These are phyloP conservation scores for Linnemannia exigua DNA, from an alignment of 192 early-diverging fungal species.

Conservation along the genomic window DNA sequence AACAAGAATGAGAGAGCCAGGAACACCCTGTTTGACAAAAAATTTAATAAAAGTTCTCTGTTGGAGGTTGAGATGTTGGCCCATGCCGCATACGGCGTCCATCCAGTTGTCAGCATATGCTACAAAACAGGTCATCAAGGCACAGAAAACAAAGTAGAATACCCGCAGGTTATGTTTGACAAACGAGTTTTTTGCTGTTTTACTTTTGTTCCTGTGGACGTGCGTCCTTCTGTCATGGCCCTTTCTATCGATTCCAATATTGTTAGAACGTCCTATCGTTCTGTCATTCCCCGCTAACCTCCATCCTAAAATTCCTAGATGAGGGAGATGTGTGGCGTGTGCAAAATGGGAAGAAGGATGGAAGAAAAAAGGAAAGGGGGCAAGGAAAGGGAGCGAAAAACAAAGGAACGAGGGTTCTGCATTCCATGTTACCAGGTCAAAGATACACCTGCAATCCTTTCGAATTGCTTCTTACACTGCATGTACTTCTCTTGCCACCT, in stretches of 20 bases:
- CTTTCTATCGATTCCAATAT: background rate
- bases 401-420: background rate
- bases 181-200: background rate
- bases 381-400: background rate
- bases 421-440: background rate
- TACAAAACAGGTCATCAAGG: background rate
- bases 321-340: background rate
- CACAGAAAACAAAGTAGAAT: background rate
- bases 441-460: too few species aligned
- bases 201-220: background rate
- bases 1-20: background rate
- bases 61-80: background rate
- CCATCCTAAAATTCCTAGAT: background rate
- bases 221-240: background rate
- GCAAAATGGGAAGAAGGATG: background rate
- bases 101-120: background rate
- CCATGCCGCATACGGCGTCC: background rate
- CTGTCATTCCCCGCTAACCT: background rate
- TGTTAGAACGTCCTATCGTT: background rate
- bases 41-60: background rate
- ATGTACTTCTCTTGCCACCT: too few species aligned
- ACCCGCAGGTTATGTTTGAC: background rate
- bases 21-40: background rate
- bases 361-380: background rate
- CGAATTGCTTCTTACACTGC: too few species aligned